Evolutionary conservation across 768 basidiomycete genomes (phyloP).

Genomic region (Exidia glandulosa): DNA sequence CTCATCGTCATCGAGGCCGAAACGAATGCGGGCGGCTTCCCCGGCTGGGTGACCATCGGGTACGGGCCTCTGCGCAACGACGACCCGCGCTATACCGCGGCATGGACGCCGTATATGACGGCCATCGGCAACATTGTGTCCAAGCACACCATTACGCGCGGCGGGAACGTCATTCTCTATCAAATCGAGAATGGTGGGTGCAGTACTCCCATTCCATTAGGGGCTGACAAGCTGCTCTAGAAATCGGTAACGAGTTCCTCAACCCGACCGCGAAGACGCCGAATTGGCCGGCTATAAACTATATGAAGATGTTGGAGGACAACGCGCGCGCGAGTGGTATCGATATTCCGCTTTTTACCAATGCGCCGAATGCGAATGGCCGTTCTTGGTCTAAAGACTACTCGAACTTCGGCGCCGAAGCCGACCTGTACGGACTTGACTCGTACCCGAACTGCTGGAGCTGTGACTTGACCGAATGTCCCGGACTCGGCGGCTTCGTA

Average conservation of each 20-base stretch:
- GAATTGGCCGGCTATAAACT: not conserved
- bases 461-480: not conserved
- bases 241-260: not conserved
- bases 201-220: too few species aligned
- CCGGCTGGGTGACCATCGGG: conserved; percentile 47
- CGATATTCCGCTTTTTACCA: not conserved
- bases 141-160: conserved; percentile 45
- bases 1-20: too few species aligned
- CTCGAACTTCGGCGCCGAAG: not conserved
- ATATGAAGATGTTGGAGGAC: not conserved
- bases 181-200: conserved; percentile 52
- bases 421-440: not conserved
- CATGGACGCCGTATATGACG: conserved; percentile 48
- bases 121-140: conserved; percentile 38
- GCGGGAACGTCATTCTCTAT: conserved; percentile 40
- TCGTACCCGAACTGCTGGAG: conserved; percentile 1
- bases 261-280: too few species aligned
- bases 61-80: conserved; percentile 35
- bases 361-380: not conserved
- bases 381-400: not conserved
- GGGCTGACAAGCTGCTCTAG: not conserved
- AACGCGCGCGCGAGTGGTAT: not conserved
- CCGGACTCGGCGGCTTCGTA: not conserved
- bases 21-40: conserved; percentile 46
- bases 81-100: conserved; percentile 34